These are phyloP conservation scores for Rubus parviflorus DNA, from an alignment of 306 rosid genomes.

Conservation along the genomic window DNA sequence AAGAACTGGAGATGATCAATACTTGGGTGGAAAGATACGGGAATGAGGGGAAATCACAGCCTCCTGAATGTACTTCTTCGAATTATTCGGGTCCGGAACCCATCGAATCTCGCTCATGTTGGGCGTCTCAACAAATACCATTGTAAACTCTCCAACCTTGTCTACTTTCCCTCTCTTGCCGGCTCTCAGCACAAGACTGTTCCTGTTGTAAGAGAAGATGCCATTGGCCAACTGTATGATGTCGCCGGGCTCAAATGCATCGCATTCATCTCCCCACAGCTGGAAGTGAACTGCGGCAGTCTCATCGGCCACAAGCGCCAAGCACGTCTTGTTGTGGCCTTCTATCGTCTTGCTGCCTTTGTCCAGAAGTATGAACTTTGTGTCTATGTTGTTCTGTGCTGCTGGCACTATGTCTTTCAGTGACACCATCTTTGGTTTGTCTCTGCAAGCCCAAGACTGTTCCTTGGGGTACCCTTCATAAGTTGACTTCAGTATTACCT, in stretches of 20 bases:
- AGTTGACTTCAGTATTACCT: no score
- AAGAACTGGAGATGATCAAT: neutral
- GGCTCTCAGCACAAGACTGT: constrained; percentile 55
- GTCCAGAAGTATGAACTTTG: constrained; percentile 65
- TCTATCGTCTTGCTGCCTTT: constrained; percentile 49
- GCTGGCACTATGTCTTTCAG: constrained; percentile 72
- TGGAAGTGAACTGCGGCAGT: constrained; percentile 76
- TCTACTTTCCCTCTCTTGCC: constrained; percentile 74
- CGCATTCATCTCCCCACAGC: constrained; percentile 78
- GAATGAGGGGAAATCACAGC: constrained; percentile 53
- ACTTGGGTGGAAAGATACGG: constrained; percentile 52
- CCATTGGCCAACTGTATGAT: constrained; percentile 45
- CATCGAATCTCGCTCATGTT: constrained; percentile 87
- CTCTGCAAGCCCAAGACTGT: constrained; percentile 3
- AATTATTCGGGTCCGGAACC: constrained; percentile 49
- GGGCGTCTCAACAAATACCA: constrained; percentile 71
- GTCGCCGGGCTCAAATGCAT: constrained; percentile 50
- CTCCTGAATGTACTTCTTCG: constrained; percentile 48
- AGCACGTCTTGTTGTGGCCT: constrained; percentile 55
- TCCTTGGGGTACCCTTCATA: no score
- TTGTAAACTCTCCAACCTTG: constrained; percentile 69
- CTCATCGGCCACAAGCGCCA: constrained; percentile 64
- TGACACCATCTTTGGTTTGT: constrained; percentile 33
- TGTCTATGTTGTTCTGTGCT: constrained; percentile 77
- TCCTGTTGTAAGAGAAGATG: constrained; percentile 61